Evolutionary conservation across 805 yeast species (phyloP).

Genomic region (Metschnikowia proteae): DNA sequence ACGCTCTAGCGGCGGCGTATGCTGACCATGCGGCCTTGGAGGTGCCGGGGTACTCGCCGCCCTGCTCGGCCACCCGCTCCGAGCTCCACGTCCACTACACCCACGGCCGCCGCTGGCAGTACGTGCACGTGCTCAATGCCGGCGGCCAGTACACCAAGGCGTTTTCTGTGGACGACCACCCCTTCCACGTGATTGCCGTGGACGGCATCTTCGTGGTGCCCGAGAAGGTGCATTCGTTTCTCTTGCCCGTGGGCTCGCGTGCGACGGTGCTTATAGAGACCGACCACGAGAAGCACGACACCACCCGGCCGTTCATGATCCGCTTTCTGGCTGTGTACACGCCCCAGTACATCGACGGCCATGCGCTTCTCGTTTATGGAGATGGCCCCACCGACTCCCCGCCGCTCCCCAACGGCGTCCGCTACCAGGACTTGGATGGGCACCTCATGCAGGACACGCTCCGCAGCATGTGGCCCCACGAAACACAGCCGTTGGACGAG

Average conservation of each 20-base stretch:
- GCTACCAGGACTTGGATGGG: constrained; percentile 24
- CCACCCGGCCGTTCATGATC: constrained; percentile 20
- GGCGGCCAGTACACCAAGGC: constrained; percentile 34
- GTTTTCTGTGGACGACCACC: constrained; percentile 32
- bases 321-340: constrained; percentile 27
- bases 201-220: constrained; percentile 32
- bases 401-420: constrained; percentile 13
- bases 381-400: neutral
- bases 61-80: constrained; percentile 20
- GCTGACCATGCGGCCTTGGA: constrained; percentile 20
- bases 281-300: constrained; percentile 16
- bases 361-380: constrained; percentile 25
- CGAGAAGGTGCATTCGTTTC: constrained; percentile 20
- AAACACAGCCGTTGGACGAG: constrained; percentile 19
- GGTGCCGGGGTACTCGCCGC: constrained; percentile 24
- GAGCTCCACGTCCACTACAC: constrained; percentile 21
- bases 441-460: constrained; percentile 9
- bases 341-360: constrained; percentile 28
- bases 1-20: constrained; percentile 12
- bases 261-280: constrained; percentile 26
- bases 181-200: constrained; percentile 26
- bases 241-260: constrained; percentile 32
- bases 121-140: constrained; percentile 28
- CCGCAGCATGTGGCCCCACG: constrained; percentile 16
- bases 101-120: constrained; percentile 21